A percentile compares a stretch with the other conserved stretches of the same genome.
These are phyloP conservation scores for Diaporthe vaccinii DNA, from an alignment of 2,329 filamentous ascomycete genomes.

Conservation along the genomic window DNA sequence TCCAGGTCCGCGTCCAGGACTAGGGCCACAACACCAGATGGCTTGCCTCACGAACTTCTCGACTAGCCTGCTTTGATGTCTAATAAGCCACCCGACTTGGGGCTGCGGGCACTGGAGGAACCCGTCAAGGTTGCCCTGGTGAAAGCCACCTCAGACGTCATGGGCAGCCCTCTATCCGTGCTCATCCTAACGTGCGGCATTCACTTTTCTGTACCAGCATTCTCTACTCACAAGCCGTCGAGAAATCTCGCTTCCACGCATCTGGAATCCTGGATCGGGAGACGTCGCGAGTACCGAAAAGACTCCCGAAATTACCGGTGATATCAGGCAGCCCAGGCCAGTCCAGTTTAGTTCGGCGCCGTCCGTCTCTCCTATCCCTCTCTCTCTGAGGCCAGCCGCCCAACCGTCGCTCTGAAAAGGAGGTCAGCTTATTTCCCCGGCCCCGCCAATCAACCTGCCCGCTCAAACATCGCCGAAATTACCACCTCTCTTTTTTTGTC, in stretches of 20 bases:
- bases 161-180: constrained; percentile 18
- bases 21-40: constrained; percentile 21
- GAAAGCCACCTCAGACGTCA: constrained; percentile 18
- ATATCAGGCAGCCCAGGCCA: constrained; percentile 8
- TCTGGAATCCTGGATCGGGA: constrained; percentile 23
- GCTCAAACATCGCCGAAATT: constrained; percentile 33
- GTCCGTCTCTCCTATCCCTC: not conserved
- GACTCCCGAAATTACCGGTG: constrained; percentile 30
- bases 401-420: constrained; percentile 20
- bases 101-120: not conserved
- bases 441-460: constrained; percentile 31
- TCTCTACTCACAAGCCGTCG: not conserved
- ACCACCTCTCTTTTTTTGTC: not conserved
- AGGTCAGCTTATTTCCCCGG: constrained; percentile 37
- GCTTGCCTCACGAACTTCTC: constrained; percentile 6
- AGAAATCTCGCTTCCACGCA: constrained; percentile 26
- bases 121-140: constrained; percentile 2
- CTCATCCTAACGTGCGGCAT: not conserved
- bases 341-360: constrained; percentile 11
- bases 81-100: not conserved
- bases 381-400: not conserved
- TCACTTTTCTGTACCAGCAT: not conserved
- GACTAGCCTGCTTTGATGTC: not conserved
- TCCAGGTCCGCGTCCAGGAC: not conserved
- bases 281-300: constrained; percentile 11